Evolutionary conservation across 768 basidiomycete species (phyloP), one percentile per base, ranked within the genome.

Genomic region (Trametes maxima): DNA sequence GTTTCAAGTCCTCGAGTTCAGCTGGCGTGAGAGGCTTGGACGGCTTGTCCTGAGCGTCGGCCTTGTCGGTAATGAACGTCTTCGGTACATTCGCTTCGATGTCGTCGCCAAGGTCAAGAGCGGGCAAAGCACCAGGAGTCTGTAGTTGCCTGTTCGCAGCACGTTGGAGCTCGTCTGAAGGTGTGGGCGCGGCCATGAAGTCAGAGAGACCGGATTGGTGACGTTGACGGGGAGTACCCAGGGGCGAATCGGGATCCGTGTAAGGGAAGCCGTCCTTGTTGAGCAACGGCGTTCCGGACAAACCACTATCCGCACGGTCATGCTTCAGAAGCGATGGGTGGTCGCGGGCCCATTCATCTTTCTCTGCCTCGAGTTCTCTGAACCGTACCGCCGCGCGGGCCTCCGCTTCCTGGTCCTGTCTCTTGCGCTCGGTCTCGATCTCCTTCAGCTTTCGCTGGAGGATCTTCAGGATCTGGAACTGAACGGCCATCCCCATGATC

Each of bases 401-500:
- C 67, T 95, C 93, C 16, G 88, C 87, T 69, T 88, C 89, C 65
- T 84, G 84, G 63, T 94, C 90, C 62, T 82, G 82, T 60, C 83
- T 83, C 62, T 79, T 84, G 63, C 88, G 85, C 67, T 93, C 93
- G 63, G 84, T 85, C 60, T 83, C 80, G 59, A 94, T 91, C 76
- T 95, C 91, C 64, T 80, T 81, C 49, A 95, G 77, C 73, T 93
- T 92, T 63, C 81, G 80, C 71, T 88, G 87, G 16, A 98, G 85
- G 45, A 92, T 81, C 59, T 84, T 84, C 63, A 94, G 84, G 64
- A 97, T 86, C 54, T 91, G 89, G 68, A 95, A 82, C 75, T 98
- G 96, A 47, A 97, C 89, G 2, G 95, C 92, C 28, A 87, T 85
- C 44, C 94, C 93, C 86, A 92, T 91, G 56, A 96, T 77, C 24